phyloP scores from a whole-genome alignment of 768 basidiomycete genomes.

The Austroboletus eburneus region DNA sequence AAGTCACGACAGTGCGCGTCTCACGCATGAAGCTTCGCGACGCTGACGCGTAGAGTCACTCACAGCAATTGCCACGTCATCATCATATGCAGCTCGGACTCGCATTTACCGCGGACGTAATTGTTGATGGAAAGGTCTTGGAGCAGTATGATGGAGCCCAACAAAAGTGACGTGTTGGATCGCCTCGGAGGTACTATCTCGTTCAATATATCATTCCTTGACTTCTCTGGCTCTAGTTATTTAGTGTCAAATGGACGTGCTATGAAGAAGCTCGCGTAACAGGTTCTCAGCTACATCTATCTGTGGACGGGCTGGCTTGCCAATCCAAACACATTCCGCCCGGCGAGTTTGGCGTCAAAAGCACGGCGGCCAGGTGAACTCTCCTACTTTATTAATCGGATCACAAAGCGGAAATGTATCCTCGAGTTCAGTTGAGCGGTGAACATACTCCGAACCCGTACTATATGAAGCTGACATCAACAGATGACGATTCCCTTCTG shows the following conservation, averaged over 20 bases:
- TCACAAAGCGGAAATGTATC: constrained; percentile 6
- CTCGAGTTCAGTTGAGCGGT: constrained; percentile 17
- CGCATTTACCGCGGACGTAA: constrained; percentile 10
- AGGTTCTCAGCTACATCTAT: background rate
- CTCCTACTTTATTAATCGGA: background rate
- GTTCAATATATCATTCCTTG: background rate
- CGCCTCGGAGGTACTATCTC: constrained; percentile 12
- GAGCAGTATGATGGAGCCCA: constrained; percentile 12
- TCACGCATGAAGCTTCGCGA: too few species aligned
- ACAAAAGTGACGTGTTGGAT: constrained; percentile 21
- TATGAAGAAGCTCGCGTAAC: background rate
- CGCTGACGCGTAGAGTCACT: too few species aligned
- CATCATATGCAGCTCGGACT: constrained; percentile 14
- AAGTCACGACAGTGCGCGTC: too few species aligned
- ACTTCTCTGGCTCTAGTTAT: constrained; percentile 4
- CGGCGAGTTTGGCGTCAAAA: background rate
- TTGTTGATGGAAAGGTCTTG: constrained; percentile 11
- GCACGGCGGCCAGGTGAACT: background rate
- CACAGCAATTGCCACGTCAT: too few species aligned
- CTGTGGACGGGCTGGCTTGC: constrained; percentile 8
- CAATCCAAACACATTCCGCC: rapidly evolving
- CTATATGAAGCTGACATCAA: background rate
- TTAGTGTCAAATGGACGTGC: constrained; percentile 12
- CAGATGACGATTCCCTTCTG: constrained; percentile 21
- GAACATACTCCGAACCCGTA: background rate